Conservation (phyloP, 495 filamentous ascomycete genomes). For the Venustampulla echinocandica region DNA sequence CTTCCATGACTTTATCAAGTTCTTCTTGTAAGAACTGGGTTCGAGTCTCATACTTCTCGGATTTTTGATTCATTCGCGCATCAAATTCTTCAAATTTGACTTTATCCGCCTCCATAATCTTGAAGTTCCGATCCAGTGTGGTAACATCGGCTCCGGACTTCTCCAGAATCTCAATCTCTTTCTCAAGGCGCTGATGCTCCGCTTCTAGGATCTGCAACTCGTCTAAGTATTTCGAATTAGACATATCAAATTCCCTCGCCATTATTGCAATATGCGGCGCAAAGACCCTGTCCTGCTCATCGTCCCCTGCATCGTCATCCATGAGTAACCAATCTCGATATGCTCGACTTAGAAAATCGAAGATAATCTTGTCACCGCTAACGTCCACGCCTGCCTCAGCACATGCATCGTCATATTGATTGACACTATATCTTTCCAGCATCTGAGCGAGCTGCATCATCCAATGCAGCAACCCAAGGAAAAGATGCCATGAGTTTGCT, state of each 20-base stretch:
- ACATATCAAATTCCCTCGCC: slow-evolving; percentile 77
- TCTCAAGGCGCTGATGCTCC: slow-evolving; percentile 65
- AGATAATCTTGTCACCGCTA: slow-evolving; percentile 81
- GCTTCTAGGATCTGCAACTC: slow-evolving; percentile 77
- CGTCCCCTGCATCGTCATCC: slow-evolving; percentile 77
- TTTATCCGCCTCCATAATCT: slow-evolving; percentile 82
- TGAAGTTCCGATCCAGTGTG: slow-evolving; percentile 73
- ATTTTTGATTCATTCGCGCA: slow-evolving; percentile 62
- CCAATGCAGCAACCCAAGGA: slow-evolving; percentile 93
- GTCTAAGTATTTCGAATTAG: slow-evolving; percentile 70
- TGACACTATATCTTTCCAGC: slow-evolving; percentile 66
- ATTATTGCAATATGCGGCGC: slow-evolving; percentile 80
- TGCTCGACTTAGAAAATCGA: slow-evolving; percentile 76
- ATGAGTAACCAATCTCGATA: slow-evolving; percentile 91
- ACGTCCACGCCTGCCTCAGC: slow-evolving; percentile 78
- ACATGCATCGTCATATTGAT: slow-evolving; percentile 83
- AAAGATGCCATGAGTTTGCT: slow-evolving; percentile 82
- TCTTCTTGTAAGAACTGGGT: slow-evolving; percentile 72
- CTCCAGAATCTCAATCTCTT: slow-evolving; percentile 81
- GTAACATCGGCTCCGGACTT: slow-evolving; percentile 74
- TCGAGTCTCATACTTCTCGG: slow-evolving; percentile 71
- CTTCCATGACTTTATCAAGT: slow-evolving; percentile 63
- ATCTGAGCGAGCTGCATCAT: slow-evolving; percentile 94
- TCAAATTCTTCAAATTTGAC: slow-evolving; percentile 92
- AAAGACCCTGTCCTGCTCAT: slow-evolving; percentile 64